These are phyloP conservation scores for Candida manassasensis DNA, from an alignment of 805 yeast species.

Conservation along the genomic window DNA sequence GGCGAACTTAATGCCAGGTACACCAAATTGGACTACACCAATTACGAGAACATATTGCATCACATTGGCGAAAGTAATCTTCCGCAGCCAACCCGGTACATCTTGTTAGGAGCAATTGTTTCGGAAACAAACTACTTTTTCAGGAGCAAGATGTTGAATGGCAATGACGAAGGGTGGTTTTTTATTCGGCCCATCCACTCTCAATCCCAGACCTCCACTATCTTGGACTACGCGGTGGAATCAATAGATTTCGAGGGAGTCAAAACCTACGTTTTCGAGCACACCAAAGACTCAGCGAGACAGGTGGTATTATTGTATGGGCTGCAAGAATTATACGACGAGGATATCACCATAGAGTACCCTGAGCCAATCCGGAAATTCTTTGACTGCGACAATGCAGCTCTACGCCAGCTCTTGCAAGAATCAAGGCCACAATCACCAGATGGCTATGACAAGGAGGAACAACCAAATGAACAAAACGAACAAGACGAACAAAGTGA, in stretches of 20 bases:
- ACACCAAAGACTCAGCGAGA: slow-evolving; percentile 9
- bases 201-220: slow-evolving; percentile 6
- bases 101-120: slow-evolving; percentile 27
- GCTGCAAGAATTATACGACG: slow-evolving; percentile 9
- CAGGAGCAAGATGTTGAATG: slow-evolving; percentile 10
- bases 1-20: slow-evolving; percentile 13
- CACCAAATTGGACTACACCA: slow-evolving; percentile 16
- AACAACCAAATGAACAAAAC: not conserved
- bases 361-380: slow-evolving; percentile 12
- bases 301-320: slow-evolving; percentile 18
- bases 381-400: slow-evolving; percentile 15
- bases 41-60: slow-evolving; percentile 16
- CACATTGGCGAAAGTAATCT: slow-evolving; percentile 9
- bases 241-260: slow-evolving; percentile 17
- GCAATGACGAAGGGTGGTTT: slow-evolving; percentile 18
- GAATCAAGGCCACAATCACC: not conserved
- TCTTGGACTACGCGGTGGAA: slow-evolving; percentile 16
- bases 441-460: not conserved
- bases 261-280: slow-evolving; percentile 13
- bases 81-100: slow-evolving; percentile 17
- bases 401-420: slow-evolving; percentile 2
- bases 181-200: slow-evolving; percentile 11
- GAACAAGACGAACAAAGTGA: slow-evolving; percentile 1
- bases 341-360: slow-evolving; percentile 3
- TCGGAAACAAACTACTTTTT: slow-evolving; percentile 27